Percentiles rank a stretch among this genome's conserved stretches.
Evolutionary conservation across 495 filamentous ascomycete species (phyloP).

Genomic region (Gamarada debralockiae): DNA sequence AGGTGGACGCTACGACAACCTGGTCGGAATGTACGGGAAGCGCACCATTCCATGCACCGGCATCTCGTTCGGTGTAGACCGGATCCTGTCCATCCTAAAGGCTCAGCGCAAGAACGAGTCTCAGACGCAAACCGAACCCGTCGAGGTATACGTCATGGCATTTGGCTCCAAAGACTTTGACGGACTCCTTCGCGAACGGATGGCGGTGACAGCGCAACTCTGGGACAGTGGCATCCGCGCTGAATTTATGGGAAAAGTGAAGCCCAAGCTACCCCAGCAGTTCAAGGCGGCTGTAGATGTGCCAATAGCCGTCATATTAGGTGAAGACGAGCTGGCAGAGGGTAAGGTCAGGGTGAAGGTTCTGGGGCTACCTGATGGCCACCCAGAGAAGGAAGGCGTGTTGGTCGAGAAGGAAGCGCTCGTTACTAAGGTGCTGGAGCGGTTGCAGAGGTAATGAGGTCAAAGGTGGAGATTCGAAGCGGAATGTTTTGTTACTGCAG

Average conservation of each 20-base stretch:
- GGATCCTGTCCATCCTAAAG: slow-evolving; percentile 86
- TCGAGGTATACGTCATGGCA: slow-evolving; percentile 86
- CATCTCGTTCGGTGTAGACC: slow-evolving; percentile 92
- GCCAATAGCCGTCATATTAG: slow-evolving; percentile 71
- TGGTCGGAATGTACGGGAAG: slow-evolving; percentile 91
- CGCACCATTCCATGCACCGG: slow-evolving; percentile 83
- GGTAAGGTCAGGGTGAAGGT: slow-evolving; percentile 75
- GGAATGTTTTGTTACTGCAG: too few relatives aligned
- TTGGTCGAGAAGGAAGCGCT: too few relatives aligned
- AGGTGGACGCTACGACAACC: slow-evolving; percentile 85
- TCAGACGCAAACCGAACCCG: slow-evolving; percentile 54
- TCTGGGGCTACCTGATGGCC: neutral
- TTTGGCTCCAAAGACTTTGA: slow-evolving; percentile 85
- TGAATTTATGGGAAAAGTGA: slow-evolving; percentile 71
- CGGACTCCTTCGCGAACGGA: slow-evolving; percentile 74
- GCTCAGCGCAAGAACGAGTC: slow-evolving; percentile 38
- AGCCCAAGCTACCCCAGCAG: slow-evolving; percentile 70
- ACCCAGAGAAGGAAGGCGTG: too few relatives aligned
- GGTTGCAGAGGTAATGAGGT: too few relatives aligned
- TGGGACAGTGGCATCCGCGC: slow-evolving; percentile 68
- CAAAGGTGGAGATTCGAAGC: too few relatives aligned
- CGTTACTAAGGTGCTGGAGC: too few relatives aligned
- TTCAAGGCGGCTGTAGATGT: slow-evolving; percentile 74
- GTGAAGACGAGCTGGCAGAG: slow-evolving; percentile 68
- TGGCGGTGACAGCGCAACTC: slow-evolving; percentile 62